These are phyloP conservation scores for Globisporangium emineosum DNA, from an alignment of 352 stramenopile species.

Conservation along the genomic window DNA sequence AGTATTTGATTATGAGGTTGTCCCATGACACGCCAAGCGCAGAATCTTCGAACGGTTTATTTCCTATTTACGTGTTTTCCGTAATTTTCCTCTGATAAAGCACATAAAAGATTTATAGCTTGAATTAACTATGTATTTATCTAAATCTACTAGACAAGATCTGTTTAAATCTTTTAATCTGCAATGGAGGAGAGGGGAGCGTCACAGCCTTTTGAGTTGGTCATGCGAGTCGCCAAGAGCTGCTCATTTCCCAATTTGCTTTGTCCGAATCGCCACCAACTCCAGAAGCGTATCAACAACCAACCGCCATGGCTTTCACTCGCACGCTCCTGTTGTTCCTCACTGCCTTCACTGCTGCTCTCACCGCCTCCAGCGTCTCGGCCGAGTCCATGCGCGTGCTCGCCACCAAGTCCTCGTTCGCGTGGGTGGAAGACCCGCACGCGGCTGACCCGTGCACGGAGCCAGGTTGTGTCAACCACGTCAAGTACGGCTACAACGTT, in stretches of 20 bases:
- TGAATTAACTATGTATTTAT: not conserved
- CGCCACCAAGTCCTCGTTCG: constrained; percentile 24
- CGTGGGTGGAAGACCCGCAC: constrained; percentile 42
- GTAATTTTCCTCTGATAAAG: not conserved
- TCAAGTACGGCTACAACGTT: constrained; percentile 52
- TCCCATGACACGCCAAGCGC: constrained; percentile 6
- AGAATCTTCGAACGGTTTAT: constrained; percentile 1
- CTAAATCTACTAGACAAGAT: too few species aligned
- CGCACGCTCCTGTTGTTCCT: constrained; percentile 2
- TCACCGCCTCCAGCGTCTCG: constrained; percentile 1
- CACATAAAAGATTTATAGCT: not conserved
- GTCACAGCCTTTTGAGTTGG: not conserved
- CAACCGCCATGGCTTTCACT: not conserved
- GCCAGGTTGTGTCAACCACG: constrained; percentile 38
- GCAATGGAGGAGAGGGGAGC: not conserved
- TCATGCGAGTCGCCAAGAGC: not conserved
- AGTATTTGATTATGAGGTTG: not conserved
- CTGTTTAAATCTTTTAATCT: too few species aligned
- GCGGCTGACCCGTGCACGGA: constrained; percentile 36
- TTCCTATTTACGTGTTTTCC: not conserved
- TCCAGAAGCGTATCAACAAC: not conserved
- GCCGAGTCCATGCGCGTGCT: constrained; percentile 10
- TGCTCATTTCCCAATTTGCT: constrained; percentile 16
- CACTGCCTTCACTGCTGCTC: not conserved
- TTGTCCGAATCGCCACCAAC: constrained; percentile 6